Percentiles rank a stretch among this genome's conserved stretches.
These are phyloP conservation scores for Neurospora sp. DNA, from an alignment of 495 filamentous ascomycete genomes.

Conservation along the genomic window DNA sequence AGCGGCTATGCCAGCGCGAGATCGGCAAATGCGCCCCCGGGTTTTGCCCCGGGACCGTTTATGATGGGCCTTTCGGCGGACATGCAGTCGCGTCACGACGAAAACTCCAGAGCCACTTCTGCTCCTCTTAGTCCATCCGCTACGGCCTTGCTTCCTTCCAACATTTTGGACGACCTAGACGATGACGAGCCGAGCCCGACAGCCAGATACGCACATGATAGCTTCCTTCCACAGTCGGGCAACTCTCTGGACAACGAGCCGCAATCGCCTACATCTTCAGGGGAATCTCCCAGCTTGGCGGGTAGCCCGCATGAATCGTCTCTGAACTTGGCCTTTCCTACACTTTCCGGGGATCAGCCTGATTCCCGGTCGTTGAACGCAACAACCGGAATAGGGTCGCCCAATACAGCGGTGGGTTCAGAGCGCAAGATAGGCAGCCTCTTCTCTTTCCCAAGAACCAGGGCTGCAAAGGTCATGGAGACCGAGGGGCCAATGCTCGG, in stretches of 20 bases:
- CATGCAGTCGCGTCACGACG: conserved; percentile 24
- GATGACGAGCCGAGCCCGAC: conserved; percentile 55
- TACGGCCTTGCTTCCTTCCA: conserved; percentile 65
- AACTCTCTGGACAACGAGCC: conserved; percentile 41
- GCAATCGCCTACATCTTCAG: conserved; percentile 63
- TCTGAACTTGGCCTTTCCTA: conserved; percentile 44
- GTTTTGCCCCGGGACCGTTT: conserved; percentile 42
- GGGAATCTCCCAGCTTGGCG: conserved; percentile 51
- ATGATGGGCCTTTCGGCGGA: conserved; percentile 35
- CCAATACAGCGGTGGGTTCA: conserved; percentile 8
- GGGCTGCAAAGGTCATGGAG: conserved; percentile 56
- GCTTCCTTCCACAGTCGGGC: conserved; percentile 20
- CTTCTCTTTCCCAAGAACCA: conserved; percentile 59
- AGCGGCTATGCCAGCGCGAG: conserved; percentile 28
- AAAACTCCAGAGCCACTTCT: conserved; percentile 36
- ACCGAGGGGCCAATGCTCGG: conserved; percentile 62
- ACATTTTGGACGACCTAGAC: conserved; percentile 58
- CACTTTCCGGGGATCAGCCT: conserved; percentile 28
- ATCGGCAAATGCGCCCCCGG: conserved; percentile 32
- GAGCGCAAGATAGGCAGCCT: conserved; percentile 30
- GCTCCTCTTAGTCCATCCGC: conserved; percentile 76
- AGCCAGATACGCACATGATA: conserved; percentile 27
- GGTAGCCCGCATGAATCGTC: conserved; percentile 56
- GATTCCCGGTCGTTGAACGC: conserved; percentile 27
- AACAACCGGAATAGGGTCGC: conserved; percentile 7